Evolutionary conservation across 441 rosid genomes (phyloP), one percentile per base, ranked within the genome.

Genomic region (Erysimum cheiri): DNA sequence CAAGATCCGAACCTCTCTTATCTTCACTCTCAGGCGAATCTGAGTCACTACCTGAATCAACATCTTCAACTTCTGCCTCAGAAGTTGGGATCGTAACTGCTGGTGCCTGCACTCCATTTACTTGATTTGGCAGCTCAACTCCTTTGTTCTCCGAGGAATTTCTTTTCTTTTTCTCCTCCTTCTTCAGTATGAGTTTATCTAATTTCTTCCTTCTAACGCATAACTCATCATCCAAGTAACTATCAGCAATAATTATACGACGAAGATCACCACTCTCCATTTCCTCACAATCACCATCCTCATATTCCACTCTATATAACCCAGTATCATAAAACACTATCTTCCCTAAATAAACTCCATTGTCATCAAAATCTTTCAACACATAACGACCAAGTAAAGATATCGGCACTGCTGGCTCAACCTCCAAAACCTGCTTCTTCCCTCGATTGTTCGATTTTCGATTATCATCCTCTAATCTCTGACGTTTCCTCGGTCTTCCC

Each of bases 201-300:
- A 92, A 70, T 53, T 76, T 85, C 64, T 69, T 70, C 67, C 79
- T 84, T 65, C 93, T 81, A 49, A 67, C 64, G 43, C 37, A 61
- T 77, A 90, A 69, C 22, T 85, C 91, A 58, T 71, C 72, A 12
- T 81, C 81, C 24, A 87, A 79, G 64, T 75, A 61, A 26, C 72
- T 73, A 11, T 88, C 95, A 3, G 56, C 84, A 12, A 87, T 48
- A 39, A 84, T 26, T 60, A 87, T 72, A 29, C 60, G 49, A 5
- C 96, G 91, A 39, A 92, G 74, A 78, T 92, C 95, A 14, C 85
- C 14, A 59, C 95, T 86, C 8, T 90, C 93, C 75, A 90, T 64
- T 80, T 88, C 95, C 82, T 90, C 98, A 44, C 67, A 82, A 64
- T 88, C 95, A 15, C 98, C 95, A 69, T 92, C 93, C 77, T 92